phyloP scores from a whole-genome alignment of 1,139 yeast genomes.

The Geotrichum cucujoidarum region DNA sequence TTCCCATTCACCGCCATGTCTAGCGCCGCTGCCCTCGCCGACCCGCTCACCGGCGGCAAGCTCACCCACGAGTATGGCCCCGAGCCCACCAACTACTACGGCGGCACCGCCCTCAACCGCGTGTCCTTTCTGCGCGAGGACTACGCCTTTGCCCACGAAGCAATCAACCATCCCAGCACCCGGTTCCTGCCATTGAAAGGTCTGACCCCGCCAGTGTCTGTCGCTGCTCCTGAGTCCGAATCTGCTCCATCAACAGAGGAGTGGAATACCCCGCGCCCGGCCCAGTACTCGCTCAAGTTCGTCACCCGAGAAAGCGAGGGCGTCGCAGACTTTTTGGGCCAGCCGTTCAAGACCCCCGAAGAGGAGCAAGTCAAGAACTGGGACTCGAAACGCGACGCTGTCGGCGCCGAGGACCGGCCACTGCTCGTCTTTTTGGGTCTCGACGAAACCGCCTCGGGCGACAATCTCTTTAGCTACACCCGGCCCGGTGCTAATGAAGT shows the following conservation, averaged over 20 bases:
- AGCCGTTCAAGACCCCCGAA: conserved; percentile 33
- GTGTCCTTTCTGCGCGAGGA: conserved; percentile 75
- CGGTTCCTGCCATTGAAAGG: conserved; percentile 51
- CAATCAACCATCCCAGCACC: conserved; percentile 50
- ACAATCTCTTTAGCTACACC: neutral
- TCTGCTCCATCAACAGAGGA: neutral
- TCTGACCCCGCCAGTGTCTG: conserved; percentile 33
- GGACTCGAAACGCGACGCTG: conserved; percentile 38
- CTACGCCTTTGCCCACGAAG: conserved; percentile 50
- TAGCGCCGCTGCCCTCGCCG: neutral
- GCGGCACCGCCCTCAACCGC: conserved; percentile 61
- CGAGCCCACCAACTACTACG: conserved; percentile 37
- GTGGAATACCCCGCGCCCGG: conserved; percentile 7
- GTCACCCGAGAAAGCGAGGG: conserved; percentile 24
- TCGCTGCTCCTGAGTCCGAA: conserved; percentile 20
- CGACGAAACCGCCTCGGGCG: conserved; percentile 46
- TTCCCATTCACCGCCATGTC: neutral
- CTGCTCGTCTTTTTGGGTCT: conserved; percentile 63
- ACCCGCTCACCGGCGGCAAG: conserved; percentile 8
- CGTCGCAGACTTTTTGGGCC: conserved; percentile 29
- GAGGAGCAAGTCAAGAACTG: conserved; percentile 30
- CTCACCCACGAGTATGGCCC: conserved; percentile 22
- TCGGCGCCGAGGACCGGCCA: conserved; percentile 37
- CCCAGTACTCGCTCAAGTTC: conserved; percentile 20
- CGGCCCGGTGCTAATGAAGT: conserved; percentile 31